A percentile compares a stretch with the other conserved stretches of the same genome.
These are phyloP conservation scores for Firmiana major DNA, from an alignment of 345 rosid species.

Conservation along the genomic window DNA sequence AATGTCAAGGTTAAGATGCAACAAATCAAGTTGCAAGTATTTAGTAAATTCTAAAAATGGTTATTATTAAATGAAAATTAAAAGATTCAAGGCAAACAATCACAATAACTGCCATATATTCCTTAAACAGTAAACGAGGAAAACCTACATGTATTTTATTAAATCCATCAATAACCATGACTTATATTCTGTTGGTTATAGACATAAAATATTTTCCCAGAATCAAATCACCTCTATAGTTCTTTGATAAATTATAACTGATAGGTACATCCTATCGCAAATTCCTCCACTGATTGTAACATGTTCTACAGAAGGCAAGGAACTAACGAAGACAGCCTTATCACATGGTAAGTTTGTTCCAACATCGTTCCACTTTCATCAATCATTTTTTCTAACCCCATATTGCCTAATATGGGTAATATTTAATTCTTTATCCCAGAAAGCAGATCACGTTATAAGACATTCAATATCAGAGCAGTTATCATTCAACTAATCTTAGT, in stretches of 20 bases:
- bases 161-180: not conserved
- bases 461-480: not conserved
- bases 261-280: too few relatives aligned
- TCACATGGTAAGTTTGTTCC: not conserved
- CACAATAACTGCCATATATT: not conserved
- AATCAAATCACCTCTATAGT: not conserved
- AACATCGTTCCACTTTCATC: not conserved
- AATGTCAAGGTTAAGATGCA: not conserved
- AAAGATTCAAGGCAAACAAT: not conserved
- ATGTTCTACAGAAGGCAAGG: not conserved
- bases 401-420: not conserved
- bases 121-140: too few relatives aligned
- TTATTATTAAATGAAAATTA: not conserved
- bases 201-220: not conserved
- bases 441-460: not conserved
- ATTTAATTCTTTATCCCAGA: not conserved
- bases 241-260: not conserved
- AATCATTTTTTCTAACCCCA: not conserved
- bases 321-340: not conserved
- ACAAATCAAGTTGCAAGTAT: not conserved
- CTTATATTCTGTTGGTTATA: not conserved
- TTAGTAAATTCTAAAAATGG: not conserved
- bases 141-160: not conserved
- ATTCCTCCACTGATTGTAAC: not conserved
- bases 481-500: slow-evolving; percentile 1